phyloP scores from a whole-genome alignment of 768 basidiomycete genomes.

The Steccherinum ochraceum region DNA sequence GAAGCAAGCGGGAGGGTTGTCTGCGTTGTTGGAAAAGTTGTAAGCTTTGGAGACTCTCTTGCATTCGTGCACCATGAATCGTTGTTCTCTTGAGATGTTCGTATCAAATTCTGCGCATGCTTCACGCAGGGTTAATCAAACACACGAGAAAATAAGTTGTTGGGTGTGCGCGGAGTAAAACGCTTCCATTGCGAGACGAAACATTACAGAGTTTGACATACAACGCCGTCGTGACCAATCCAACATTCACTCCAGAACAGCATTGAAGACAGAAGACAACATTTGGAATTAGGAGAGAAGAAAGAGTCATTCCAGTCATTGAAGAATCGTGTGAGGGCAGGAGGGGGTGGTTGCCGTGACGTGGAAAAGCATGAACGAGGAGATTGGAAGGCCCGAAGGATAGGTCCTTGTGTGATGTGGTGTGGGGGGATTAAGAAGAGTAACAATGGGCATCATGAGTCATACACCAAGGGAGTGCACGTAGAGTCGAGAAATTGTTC shows the following conservation, averaged over 20 bases:
- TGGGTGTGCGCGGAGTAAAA: neutral
- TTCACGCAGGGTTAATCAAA: too few relatives aligned
- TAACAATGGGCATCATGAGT: neutral
- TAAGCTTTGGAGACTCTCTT: conserved; percentile 13
- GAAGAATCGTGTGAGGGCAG: too few relatives aligned
- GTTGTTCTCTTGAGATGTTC: too few relatives aligned
- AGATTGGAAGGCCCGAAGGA: neutral
- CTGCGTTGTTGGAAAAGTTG: conserved; percentile 47
- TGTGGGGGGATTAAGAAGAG: neutral
- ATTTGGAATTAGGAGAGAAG: neutral
- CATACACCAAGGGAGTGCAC: too few relatives aligned
- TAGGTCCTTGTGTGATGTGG: neutral
- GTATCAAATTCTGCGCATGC: too few relatives aligned
- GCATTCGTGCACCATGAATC: too few relatives aligned
- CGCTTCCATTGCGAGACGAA: neutral
- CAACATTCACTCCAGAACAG: neutral
- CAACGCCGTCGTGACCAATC: neutral
- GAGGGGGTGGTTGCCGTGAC: neutral
- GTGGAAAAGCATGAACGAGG: neutral
- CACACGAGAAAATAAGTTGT: too few relatives aligned
- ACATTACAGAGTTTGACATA: neutral
- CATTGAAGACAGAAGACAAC: neutral
- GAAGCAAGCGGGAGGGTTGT: conserved; percentile 33
- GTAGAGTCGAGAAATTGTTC: neutral
- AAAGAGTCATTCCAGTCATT: neutral